phyloP scores from a whole-genome alignment of 345 rosid genomes.

The Sisymbrium irio region DNA sequence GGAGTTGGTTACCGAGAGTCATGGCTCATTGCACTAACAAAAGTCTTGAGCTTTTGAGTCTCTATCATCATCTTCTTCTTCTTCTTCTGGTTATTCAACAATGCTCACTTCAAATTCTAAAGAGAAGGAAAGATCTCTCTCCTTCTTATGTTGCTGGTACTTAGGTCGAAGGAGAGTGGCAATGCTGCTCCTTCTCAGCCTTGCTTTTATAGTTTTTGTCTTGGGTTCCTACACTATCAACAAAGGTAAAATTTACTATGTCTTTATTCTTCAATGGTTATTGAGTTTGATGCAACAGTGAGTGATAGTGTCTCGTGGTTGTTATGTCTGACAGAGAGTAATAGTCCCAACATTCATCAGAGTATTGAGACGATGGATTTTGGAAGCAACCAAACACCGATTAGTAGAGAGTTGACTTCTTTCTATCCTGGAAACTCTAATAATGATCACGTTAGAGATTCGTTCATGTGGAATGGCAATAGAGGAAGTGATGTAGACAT shows the following conservation, averaged over 20 bases:
- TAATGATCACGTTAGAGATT: slow-evolving; percentile 14
- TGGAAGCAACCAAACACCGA: slow-evolving; percentile 24
- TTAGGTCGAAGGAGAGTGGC: slow-evolving; percentile 58
- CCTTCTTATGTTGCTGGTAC: slow-evolving; percentile 52
- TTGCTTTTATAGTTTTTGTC: slow-evolving; percentile 69
- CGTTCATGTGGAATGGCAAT: slow-evolving; percentile 28
- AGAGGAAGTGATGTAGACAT: slow-evolving; percentile 34
- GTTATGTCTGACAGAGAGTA: slow-evolving; percentile 46
- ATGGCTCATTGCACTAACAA: slow-evolving; percentile 52
- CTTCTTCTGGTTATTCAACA: slow-evolving; percentile 32
- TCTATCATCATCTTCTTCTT: slow-evolving; percentile 24
- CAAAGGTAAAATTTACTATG: slow-evolving; percentile 50
- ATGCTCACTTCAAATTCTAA: slow-evolving; percentile 48
- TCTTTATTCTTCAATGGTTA: not conserved
- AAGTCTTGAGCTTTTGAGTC: slow-evolving; percentile 33
- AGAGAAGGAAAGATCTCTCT: slow-evolving; percentile 68
- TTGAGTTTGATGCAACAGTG: not conserved
- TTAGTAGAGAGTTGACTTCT: slow-evolving; percentile 26
- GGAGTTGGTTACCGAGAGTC: slow-evolving; percentile 42
- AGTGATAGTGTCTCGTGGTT: not conserved
- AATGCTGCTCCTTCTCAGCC: slow-evolving; percentile 60
- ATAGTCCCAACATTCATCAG: slow-evolving; percentile 38
- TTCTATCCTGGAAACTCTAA: slow-evolving; percentile 11
- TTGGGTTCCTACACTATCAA: slow-evolving; percentile 60
- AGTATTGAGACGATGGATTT: slow-evolving; percentile 31